A percentile compares a stretch with the other conserved stretches of the same genome.
Conservation (phyloP, 129 eudicot genomes). For the Escallonia rubra region DNA sequence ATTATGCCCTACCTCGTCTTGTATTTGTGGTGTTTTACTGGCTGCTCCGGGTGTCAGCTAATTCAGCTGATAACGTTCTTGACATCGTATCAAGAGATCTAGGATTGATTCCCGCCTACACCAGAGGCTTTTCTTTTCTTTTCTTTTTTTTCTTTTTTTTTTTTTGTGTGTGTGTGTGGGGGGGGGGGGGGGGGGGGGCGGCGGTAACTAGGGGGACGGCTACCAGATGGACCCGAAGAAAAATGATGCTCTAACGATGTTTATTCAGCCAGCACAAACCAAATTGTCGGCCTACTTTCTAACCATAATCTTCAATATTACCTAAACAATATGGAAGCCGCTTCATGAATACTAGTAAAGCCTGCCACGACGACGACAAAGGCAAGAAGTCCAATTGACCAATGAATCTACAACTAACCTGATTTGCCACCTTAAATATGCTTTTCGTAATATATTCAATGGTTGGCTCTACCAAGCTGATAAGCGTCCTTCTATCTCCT, state of each 20-base stretch:
- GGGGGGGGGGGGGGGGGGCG: no score
- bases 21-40: background rate
- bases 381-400: conserved; percentile 5
- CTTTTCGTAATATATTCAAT: conserved; percentile 67
- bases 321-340: no score
- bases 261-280: background rate
- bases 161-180: no score
- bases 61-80: no score
- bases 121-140: no score
- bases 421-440: conserved; percentile 46
- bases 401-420: conserved; percentile 30
- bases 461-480: conserved; percentile 72
- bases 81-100: no score
- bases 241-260: background rate
- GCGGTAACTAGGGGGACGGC: no score
- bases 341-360: background rate
- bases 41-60: no score
- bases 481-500: conserved; percentile 37
- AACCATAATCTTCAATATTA: background rate
- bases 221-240: no score
- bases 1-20: background rate
- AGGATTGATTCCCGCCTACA: no score
- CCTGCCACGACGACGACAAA: background rate
- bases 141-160: no score
- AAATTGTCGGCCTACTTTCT: background rate